Percentiles rank a stretch among this genome's conserved stretches.
Conservation (phyloP, 768 basidiomycete genomes). For the Suillus sp. region DNA sequence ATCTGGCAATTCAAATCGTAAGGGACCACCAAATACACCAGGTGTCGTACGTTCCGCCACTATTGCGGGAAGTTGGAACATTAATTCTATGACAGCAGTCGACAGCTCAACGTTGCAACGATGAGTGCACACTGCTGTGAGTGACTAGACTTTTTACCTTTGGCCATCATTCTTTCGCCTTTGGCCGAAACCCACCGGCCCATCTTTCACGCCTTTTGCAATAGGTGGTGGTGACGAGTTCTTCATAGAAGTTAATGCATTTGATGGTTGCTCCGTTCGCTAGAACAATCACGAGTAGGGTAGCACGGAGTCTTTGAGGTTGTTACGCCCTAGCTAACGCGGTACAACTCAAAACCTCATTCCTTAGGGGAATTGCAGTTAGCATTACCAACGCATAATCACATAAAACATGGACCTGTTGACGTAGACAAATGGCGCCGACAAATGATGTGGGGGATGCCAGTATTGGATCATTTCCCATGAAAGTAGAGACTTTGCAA, state of each 20-base stretch:
- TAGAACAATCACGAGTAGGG: background rate
- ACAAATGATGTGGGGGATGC: too few species aligned
- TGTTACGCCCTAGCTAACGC: background rate
- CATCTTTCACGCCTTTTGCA: background rate
- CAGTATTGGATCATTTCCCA: background rate
- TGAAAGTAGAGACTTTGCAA: background rate
- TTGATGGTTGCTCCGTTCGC: background rate
- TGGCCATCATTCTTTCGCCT: background rate
- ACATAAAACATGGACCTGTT: too few species aligned
- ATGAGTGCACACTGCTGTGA: background rate
- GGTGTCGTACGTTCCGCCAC: background rate
- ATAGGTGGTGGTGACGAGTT: background rate
- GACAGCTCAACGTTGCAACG: background rate
- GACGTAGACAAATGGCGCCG: too few species aligned
- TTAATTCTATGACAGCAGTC: background rate
- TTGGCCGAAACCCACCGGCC: background rate
- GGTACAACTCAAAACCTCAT: background rate
- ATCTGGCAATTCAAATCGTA: background rate
- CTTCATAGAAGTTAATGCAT: background rate
- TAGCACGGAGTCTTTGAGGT: background rate
- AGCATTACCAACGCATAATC: background rate
- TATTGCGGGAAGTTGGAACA: background rate
- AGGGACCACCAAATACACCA: background rate
- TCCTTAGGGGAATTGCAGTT: background rate
- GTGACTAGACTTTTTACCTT: background rate